phyloP scores from a whole-genome alignment of 2,329 filamentous ascomycete genomes.

The Paraconiothyrium sp. region DNA sequence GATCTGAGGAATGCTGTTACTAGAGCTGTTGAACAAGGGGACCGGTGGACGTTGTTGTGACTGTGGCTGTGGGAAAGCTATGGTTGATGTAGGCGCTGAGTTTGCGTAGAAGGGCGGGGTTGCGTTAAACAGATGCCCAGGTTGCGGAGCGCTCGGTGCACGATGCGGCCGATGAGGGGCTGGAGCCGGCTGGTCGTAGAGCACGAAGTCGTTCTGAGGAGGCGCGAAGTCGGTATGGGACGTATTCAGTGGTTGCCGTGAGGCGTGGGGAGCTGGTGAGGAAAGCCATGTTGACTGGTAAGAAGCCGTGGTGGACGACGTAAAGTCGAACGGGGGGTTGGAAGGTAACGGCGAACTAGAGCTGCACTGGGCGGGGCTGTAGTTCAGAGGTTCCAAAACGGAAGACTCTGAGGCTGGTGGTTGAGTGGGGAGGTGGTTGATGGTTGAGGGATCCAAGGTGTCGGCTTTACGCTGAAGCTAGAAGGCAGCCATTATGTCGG shows the following conservation, averaged over 20 bases:
- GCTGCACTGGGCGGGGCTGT: conserved; percentile 68
- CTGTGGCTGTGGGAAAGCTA: conserved; percentile 65
- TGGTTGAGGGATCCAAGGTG: conserved; percentile 43
- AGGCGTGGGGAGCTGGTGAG: conserved; percentile 65
- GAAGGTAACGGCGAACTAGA: conserved; percentile 65
- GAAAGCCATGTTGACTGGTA: conserved; percentile 79
- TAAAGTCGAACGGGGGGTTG: conserved; percentile 72
- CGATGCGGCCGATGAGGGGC: conserved; percentile 56
- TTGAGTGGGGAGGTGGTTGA: conserved; percentile 38
- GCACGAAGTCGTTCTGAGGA: conserved; percentile 78
- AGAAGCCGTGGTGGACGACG: conserved; percentile 86
- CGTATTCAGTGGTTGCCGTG: conserved; percentile 59
- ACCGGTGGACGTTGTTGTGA: conserved; percentile 71
- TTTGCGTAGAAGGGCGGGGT: conserved; percentile 73
- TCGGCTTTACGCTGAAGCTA: conserved; percentile 44
- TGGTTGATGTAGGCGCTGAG: conserved; percentile 69
- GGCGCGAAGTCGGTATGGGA: conserved; percentile 55
- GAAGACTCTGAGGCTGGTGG: conserved; percentile 50
- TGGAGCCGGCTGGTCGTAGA: conserved; percentile 68
- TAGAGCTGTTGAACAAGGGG: conserved; percentile 72
- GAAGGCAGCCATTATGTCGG: conserved; percentile 51
- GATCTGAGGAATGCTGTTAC: conserved; percentile 61
- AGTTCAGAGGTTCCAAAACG: conserved; percentile 68
- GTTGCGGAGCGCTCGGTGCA: conserved; percentile 63
- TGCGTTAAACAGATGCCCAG: conserved; percentile 67